These are phyloP conservation scores for Ophiocordyceps camponoti-rufipedis DNA, from an alignment of 2,329 filamentous ascomycete species.

Conservation along the genomic window DNA sequence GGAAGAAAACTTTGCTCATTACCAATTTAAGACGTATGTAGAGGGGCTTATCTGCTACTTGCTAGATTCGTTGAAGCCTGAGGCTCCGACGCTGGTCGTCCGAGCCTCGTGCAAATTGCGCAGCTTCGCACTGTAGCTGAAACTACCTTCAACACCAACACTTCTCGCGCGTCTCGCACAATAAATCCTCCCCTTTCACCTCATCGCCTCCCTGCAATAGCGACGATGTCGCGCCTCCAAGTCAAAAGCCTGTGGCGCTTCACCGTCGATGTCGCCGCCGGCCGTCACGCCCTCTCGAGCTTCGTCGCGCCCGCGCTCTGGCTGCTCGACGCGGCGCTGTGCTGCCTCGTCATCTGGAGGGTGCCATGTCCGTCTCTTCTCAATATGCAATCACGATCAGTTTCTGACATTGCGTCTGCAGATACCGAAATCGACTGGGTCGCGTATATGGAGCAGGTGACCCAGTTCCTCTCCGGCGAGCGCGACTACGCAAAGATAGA, in stretches of 20 bases:
- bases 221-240: conserved; percentile 11
- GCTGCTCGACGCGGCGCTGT: conserved; percentile 52
- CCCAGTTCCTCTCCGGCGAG: conserved; percentile 65
- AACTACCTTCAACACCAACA: too few relatives aligned
- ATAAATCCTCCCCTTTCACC: background rate
- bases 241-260: conserved; percentile 10
- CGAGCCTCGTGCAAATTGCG: too few relatives aligned
- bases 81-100: too few relatives aligned
- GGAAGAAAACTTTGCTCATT: too few relatives aligned
- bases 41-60: too few relatives aligned
- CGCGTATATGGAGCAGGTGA: conserved; percentile 89
- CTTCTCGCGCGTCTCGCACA: background rate
- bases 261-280: conserved; percentile 25
- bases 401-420: conserved; percentile 6
- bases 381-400: too few relatives aligned
- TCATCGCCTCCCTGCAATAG: background rate
- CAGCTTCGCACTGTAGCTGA: too few relatives aligned
- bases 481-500: conserved; percentile 73
- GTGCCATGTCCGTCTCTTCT: conserved; percentile 50
- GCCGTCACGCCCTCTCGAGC: conserved; percentile 29
- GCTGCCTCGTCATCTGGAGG: conserved; percentile 57
- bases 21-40: too few relatives aligned
- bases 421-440: conserved; percentile 98
- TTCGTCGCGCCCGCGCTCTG: conserved; percentile 43
- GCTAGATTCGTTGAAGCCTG: too few relatives aligned